Evolutionary conservation across 1,284 basidiomycete genomes (phyloP).

Genomic region (Boletus calvinii): DNA sequence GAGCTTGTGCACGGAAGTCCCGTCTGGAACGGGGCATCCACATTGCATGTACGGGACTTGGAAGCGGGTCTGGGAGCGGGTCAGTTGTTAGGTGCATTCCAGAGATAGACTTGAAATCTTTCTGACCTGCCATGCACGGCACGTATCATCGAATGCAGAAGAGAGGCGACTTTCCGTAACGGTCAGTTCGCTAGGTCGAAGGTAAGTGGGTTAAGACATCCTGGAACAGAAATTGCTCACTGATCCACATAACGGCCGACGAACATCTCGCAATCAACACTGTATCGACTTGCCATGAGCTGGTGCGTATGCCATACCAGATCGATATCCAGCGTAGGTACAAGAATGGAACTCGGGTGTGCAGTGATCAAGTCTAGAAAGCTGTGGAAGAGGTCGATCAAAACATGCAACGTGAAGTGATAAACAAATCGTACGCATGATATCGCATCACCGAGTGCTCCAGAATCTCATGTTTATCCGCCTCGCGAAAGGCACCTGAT

Average conservation of each 20-base stretch:
- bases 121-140: constrained; percentile 32
- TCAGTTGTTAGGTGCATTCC: neutral
- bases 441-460: constrained; percentile 39
- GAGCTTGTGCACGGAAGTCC: constrained; percentile 31
- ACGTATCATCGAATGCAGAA: constrained; percentile 38
- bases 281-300: constrained; percentile 36
- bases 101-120: neutral
- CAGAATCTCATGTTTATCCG: constrained; percentile 29
- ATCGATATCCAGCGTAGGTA: constrained; percentile 44
- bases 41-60: constrained; percentile 45
- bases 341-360: constrained; percentile 18
- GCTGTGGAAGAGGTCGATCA: constrained; percentile 11
- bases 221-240: constrained; percentile 23
- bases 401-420: neutral
- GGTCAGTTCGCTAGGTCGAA: constrained; percentile 32
- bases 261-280: constrained; percentile 33
- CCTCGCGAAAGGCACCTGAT: constrained; percentile 19
- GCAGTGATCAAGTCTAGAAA: constrained; percentile 29
- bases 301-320: constrained; percentile 52
- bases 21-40: constrained; percentile 43
- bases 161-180: constrained; percentile 35
- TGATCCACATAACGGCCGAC: constrained; percentile 36
- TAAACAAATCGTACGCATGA: constrained; percentile 35
- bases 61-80: constrained; percentile 36
- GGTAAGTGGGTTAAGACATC: neutral